Evolutionary conservation across 352 stramenopile species (phyloP).

Genomic region (Thraustochytrium sp.): DNA sequence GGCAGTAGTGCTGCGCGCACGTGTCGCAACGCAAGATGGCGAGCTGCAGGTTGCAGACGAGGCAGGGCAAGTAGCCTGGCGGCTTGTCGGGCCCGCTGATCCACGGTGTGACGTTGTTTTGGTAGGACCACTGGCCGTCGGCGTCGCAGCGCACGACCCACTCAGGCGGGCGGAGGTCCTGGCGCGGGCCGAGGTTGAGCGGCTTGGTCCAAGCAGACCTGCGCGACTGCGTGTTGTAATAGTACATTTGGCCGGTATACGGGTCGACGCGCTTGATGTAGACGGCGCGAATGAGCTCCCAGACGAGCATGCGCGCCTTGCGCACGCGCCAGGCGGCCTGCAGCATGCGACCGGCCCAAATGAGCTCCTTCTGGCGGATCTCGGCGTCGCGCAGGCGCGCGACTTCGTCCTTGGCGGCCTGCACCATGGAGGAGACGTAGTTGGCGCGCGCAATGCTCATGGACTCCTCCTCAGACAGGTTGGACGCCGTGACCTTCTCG

Average conservation of each 20-base stretch:
- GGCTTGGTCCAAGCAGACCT: slow-evolving; percentile 32
- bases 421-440: slow-evolving; percentile 17
- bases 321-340: not conserved
- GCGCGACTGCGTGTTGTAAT: slow-evolving; percentile 32
- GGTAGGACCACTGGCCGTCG: slow-evolving; percentile 12
- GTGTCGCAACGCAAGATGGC: not conserved
- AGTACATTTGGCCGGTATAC: slow-evolving; percentile 30
- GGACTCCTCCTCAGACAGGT: not conserved
- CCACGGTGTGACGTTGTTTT: slow-evolving; percentile 17
- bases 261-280: slow-evolving; percentile 37
- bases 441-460: slow-evolving; percentile 18
- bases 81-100: not conserved
- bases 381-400: not conserved
- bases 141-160: slow-evolving; percentile 32
- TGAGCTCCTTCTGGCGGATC: not conserved
- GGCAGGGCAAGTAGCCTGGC: not conserved
- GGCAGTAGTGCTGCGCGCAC: slow-evolving; percentile 13
- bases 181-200: not conserved
- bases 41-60: slow-evolving; percentile 30
- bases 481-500: not conserved
- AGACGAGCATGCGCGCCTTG: not conserved
- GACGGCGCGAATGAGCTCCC: not conserved
- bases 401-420: slow-evolving; percentile 22
- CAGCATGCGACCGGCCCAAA: not conserved
- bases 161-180: not conserved